Evolutionary conservation across 2,329 filamentous ascomycete genomes (phyloP).

Genomic region (Aspergillus fructus): DNA sequence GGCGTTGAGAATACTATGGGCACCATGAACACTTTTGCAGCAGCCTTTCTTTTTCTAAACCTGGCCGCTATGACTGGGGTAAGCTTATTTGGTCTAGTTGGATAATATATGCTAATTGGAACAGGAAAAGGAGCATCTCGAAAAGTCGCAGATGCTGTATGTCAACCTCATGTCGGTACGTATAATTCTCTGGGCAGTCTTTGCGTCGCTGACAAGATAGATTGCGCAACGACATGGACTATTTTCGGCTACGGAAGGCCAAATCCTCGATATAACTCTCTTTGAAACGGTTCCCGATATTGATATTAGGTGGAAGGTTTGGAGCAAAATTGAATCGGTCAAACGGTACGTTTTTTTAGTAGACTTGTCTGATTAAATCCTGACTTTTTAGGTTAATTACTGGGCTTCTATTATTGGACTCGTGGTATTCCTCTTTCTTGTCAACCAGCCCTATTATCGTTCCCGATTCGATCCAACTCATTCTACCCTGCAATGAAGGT

Average conservation of each 20-base stretch:
- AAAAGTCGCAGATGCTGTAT: constrained; percentile 53
- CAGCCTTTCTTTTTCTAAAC: constrained; percentile 49
- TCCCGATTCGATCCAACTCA: constrained; percentile 48
- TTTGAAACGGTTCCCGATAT: constrained; percentile 46
- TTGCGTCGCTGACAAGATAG: constrained; percentile 19
- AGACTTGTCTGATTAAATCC: not conserved
- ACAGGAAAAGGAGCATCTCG: constrained; percentile 45
- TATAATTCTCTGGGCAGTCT: not conserved
- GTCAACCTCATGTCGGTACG: constrained; percentile 48
- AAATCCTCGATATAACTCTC: constrained; percentile 40
- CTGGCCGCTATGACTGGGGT: constrained; percentile 50
- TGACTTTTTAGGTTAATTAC: constrained; percentile 41
- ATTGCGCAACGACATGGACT: constrained; percentile 52
- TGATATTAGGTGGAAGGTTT: constrained; percentile 52
- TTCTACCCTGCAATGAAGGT: constrained; percentile 46
- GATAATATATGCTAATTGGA: not conserved
- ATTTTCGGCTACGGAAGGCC: constrained; percentile 49
- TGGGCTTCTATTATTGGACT: constrained; percentile 47
- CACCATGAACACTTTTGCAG: constrained; percentile 49
- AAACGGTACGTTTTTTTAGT: constrained; percentile 38
- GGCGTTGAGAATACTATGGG: constrained; percentile 40
- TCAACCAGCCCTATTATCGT: constrained; percentile 48
- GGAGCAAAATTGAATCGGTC: constrained; percentile 53
- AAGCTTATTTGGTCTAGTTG: not conserved
- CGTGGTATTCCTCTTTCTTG: constrained; percentile 50